Conservation (phyloP, 371 early-diverging fungal genomes). For the Mucor lusitanicus region DNA sequence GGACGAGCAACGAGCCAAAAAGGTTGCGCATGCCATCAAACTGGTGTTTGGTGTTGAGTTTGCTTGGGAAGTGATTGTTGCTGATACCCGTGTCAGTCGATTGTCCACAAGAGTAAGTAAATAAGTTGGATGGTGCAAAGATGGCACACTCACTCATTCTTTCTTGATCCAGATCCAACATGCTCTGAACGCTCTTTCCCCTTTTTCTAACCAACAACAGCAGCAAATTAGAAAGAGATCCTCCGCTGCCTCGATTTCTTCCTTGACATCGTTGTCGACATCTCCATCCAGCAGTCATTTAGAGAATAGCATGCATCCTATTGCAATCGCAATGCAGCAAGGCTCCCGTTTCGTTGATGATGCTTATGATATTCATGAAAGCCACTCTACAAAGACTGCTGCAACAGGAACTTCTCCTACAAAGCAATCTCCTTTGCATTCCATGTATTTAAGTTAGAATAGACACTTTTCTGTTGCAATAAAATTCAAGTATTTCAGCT, state of each 20-base stretch:
- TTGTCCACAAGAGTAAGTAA: conserved; percentile 14
- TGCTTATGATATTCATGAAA: neutral
- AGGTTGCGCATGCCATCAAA: conserved; percentile 73
- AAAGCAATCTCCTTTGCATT: conserved; percentile 1
- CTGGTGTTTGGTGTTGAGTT: conserved; percentile 80
- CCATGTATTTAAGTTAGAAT: neutral
- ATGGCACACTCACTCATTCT: neutral
- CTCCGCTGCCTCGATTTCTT: neutral
- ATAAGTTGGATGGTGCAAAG: neutral
- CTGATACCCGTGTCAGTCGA: conserved; percentile 42
- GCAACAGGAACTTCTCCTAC: neutral
- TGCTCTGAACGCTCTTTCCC: conserved; percentile 15
- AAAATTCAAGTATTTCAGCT: too few species aligned
- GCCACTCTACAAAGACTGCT: neutral
- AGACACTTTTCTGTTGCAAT: neutral
- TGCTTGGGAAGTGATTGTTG: conserved; percentile 70
- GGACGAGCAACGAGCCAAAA: conserved; percentile 61
- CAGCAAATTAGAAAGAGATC: conserved; percentile 7
- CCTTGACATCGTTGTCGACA: neutral
- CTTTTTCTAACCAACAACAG: conserved; percentile 7
- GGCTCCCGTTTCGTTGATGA: neutral
- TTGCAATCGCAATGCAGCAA: conserved; percentile 1
- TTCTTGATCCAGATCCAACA: conserved; percentile 8
- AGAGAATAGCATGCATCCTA: neutral
- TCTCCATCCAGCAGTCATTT: neutral